A percentile compares a stretch with the other conserved stretches of the same genome.
Evolutionary conservation across 2,329 filamentous ascomycete genomes (phyloP).

Genomic region (Capronia americana): DNA sequence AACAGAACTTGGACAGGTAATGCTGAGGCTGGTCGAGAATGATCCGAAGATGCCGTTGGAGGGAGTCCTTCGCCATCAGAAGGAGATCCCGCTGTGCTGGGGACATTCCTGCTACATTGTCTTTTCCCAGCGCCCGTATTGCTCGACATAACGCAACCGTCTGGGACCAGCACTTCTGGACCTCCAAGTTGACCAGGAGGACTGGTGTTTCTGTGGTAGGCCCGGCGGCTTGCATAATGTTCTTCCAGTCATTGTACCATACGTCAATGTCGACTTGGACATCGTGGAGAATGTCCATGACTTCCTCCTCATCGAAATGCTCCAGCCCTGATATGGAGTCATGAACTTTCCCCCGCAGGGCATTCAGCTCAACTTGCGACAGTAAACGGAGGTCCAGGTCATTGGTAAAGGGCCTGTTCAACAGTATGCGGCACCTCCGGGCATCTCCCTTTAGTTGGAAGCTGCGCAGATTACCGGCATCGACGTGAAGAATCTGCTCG

Average conservation of each 20-base stretch:
- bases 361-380: conserved; percentile 56
- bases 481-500: conserved; percentile 57
- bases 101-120: conserved; percentile 60
- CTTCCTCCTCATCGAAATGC: conserved; percentile 45
- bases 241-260: conserved; percentile 48
- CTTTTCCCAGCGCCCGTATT: conserved; percentile 56
- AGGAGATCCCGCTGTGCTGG: conserved; percentile 56
- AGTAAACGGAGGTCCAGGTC: conserved; percentile 59
- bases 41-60: conserved; percentile 58
- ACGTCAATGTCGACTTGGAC: conserved; percentile 56
- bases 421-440: conserved; percentile 54
- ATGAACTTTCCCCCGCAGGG: conserved; percentile 43
- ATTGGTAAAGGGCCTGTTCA: conserved; percentile 53
- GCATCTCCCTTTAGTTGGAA: conserved; percentile 48
- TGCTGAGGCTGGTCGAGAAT: conserved; percentile 54
- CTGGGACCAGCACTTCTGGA: conserved; percentile 62
- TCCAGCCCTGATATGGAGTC: conserved; percentile 43
- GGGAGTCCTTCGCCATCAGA: conserved; percentile 58
- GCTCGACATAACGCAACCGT: conserved; percentile 61
- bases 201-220: conserved; percentile 46
- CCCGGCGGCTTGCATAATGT: conserved; percentile 41
- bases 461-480: conserved; percentile 54
- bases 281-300: conserved; percentile 52
- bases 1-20: conserved; percentile 60
- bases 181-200: conserved; percentile 55